phyloP scores from a whole-genome alignment of 345 rosid genomes.

The Geranium brycei region DNA sequence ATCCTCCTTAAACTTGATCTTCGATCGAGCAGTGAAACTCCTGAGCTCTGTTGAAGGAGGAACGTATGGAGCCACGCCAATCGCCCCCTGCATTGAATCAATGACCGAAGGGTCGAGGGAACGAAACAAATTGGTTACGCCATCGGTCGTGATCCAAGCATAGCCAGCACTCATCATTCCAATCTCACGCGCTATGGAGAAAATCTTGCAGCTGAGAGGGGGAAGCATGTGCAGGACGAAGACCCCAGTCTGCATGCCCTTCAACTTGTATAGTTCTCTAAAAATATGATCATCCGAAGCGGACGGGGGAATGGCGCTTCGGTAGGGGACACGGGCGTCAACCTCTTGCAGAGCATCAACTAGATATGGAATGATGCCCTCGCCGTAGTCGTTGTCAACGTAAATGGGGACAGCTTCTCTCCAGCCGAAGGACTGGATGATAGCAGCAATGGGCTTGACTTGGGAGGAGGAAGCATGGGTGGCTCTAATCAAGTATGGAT shows the following conservation, averaged over 20 bases:
- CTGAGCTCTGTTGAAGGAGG: neutral
- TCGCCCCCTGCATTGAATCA: conserved; percentile 9
- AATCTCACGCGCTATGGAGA: conserved; percentile 12
- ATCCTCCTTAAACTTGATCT: neutral
- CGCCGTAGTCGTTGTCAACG: conserved; percentile 27
- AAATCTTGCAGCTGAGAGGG: conserved; percentile 19
- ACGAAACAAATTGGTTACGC: conserved; percentile 9
- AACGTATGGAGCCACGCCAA: conserved; percentile 9
- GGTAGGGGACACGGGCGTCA: conserved; percentile 12
- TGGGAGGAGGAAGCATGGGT: conserved; percentile 10
- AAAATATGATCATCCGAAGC: conserved; percentile 13
- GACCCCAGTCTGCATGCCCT: conserved; percentile 22
- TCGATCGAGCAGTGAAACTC: conserved; percentile 1
- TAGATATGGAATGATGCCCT: conserved; percentile 19
- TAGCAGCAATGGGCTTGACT: conserved; percentile 16
- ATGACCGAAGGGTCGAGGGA: neutral
- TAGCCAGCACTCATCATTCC: conserved; percentile 26
- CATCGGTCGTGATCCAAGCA: conserved; percentile 27
- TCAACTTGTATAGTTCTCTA: conserved; percentile 16
- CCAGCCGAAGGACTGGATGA: conserved; percentile 25
- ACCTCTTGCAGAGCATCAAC: conserved; percentile 17
- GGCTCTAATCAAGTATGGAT: conserved; percentile 12
- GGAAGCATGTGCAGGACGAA: conserved; percentile 26
- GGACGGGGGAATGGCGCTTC: conserved; percentile 12
- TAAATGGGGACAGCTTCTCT: conserved; percentile 20